A percentile compares a stretch with the other conserved stretches of the same genome.
Evolutionary conservation across 306 rosid species (phyloP).

Genomic region (Acmispon strigosus): DNA sequence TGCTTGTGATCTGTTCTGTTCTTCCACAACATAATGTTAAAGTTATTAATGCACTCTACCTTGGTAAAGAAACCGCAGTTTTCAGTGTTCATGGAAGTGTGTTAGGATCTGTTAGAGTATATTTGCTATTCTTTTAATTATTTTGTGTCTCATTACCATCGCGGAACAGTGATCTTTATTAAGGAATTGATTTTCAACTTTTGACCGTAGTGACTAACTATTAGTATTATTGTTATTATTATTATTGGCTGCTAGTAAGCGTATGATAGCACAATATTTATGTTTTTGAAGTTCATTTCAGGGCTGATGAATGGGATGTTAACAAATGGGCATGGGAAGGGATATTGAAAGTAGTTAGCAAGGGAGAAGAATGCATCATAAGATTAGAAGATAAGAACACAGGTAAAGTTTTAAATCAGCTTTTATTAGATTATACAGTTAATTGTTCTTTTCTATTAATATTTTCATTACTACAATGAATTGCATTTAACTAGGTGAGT

Average conservation of each 20-base stretch:
- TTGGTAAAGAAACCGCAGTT: neutral
- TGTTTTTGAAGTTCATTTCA: constrained; percentile 36
- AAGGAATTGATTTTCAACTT: constrained; percentile 9
- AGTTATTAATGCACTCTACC: neutral
- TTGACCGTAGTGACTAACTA: neutral
- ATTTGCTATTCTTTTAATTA: neutral
- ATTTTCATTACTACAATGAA: neutral
- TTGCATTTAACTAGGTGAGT: constrained; percentile 60
- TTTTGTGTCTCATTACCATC: neutral
- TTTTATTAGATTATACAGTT: neutral
- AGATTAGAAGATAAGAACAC: constrained; percentile 87
- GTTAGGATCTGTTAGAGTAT: neutral
- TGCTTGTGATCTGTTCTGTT: constrained; percentile 8
- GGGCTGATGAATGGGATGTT: constrained; percentile 99
- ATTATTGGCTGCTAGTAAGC: neutral
- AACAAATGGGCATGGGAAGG: constrained; percentile 99
- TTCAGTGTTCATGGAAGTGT: neutral
- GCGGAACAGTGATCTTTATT: neutral
- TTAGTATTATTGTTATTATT: neutral
- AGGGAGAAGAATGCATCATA: constrained; percentile 92
- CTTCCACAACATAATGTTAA: constrained; percentile 5
- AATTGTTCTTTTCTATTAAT: neutral
- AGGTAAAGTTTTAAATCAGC: constrained; percentile 41
- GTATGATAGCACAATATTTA: constrained; percentile 23
- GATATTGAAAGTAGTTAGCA: constrained; percentile 67